Conservation (phyloP, 441 rosid species). For the Croton laevigatus region DNA sequence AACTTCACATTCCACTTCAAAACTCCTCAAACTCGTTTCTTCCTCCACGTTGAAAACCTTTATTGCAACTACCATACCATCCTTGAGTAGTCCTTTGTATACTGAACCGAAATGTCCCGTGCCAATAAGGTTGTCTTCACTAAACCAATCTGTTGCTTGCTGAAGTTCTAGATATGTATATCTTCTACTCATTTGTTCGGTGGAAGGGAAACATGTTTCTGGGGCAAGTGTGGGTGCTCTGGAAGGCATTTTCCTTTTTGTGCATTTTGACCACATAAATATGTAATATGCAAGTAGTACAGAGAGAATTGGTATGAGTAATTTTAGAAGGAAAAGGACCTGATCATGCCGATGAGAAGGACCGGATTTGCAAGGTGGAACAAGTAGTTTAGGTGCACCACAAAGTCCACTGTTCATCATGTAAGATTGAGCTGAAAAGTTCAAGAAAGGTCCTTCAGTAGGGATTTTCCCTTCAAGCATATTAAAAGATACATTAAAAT, state of each 20-base stretch:
- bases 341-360: not conserved
- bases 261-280: not conserved
- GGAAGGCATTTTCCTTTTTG: not conserved
- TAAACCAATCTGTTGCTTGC: constrained; percentile 13
- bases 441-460: constrained; percentile 7
- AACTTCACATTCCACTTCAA: constrained; percentile 7
- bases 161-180: constrained; percentile 9
- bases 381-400: constrained; percentile 4
- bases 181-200: not conserved
- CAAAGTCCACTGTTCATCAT: constrained; percentile 15
- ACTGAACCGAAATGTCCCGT: constrained; percentile 13
- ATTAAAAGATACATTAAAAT: constrained; percentile 19
- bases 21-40: not conserved
- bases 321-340: not conserved
- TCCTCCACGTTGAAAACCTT: constrained; percentile 19
- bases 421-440: constrained; percentile 15
- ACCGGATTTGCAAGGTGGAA: constrained; percentile 10
- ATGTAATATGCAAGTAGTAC: not conserved
- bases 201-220: not conserved
- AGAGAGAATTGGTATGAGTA: not conserved
- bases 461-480: constrained; percentile 21
- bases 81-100: constrained; percentile 9
- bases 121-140: constrained; percentile 15
- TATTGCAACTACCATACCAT: constrained; percentile 6
- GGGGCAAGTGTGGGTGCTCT: not conserved